Evolutionary conservation across 176 grass and related monocot species (phyloP), one percentile per base, ranked within the genome.

Genomic region (Otatea glauca): DNA sequence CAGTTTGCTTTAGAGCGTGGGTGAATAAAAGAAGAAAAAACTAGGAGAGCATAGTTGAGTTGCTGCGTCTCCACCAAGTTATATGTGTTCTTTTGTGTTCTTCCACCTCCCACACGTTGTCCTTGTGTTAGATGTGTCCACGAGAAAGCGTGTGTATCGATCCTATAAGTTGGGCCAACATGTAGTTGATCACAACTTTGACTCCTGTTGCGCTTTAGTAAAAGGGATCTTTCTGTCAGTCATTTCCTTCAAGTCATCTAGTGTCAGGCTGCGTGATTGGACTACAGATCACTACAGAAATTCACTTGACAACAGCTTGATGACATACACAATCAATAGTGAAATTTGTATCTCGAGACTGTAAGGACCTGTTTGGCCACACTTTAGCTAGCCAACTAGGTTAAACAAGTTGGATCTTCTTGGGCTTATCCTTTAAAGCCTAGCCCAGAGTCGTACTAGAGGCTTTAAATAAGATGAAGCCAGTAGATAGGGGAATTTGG

Each of bases 191-290:
- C 10, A 14, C 70, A 61, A 15, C 80, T 15, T 81, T n/a, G 13
- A 7, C 49, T 58, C 5, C 68, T 62, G 9, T 60, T 72, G 39
- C 11, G 72, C 39, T 72, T 3, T 35, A 55, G 11, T 47, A 56
- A 7, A 66, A 42, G n/a, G n/a, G 34, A 24, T 53, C 32, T 72
- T 78, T 74, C 25, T 42, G 47, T 78, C 65, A 48, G 39, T 4
- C 32, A 45, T 56, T 37, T 85, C 18, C 43, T 71, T 20, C 25
- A 39, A 41, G 71, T 51, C 56, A 39, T 39, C 81, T 45, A 70
- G 38, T 85, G 27, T 80, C 17, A 47, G 56, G 56, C 66, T 41
- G 13, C 68, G 37, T 86, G 18, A 27, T 55, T 68, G 51, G 51
- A 76, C 14, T 69, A 48, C 21, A 21, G 39, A 65, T 41, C 41